Base-by-base conservation (phyloP, 176 grass and related monocot genomes). In the Rhynchospora pubera region DNA sequence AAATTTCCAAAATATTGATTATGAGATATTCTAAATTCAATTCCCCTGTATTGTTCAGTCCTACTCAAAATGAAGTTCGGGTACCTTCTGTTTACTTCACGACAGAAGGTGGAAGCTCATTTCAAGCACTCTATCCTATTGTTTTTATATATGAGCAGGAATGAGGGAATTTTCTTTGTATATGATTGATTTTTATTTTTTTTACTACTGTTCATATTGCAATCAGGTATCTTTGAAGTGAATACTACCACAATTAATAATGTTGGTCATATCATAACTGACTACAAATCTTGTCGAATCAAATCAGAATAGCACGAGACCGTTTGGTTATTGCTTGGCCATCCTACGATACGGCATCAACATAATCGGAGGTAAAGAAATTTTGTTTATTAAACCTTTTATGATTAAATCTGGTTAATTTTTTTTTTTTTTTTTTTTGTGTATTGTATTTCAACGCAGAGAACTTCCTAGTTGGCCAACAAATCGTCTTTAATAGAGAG, bases 391-490 rank as follows among this genome's bases (percentile, higher is more conserved):
- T 39, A 42, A 67, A 42, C 5, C 6, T 67, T 28, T 67, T 67
- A 28, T 67, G 14, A 67, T 67, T 67, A 50, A 34, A 3, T 73
- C 50, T 73, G 3, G 0, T 73, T 51, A 24, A 5, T 24, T 14
- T 13, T 73, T 73, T 73, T n/a, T n/a, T n/a, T n/a, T n/a, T n/a
- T n/a, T n/a, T n/a, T n/a, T n/a, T n/a, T n/a, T n/a, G 48, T 72
- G n/a, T 50, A 13, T 73, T 73, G 10, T 34, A 21, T 59, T 58
- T 24, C 12, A 48, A 73, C 57, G n/a, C n/a, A 94, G 92, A 94
- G 85, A 91, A 91, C 69, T 94, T 94, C 85, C 87, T 94, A 85
- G 72, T 82, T 12, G 92, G 83, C 9, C 86, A 90, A 6, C 87
- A 81, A 13, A 82, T 93, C 0, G 89, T 93, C 15, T 93, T 93